Evolutionary conservation across 1,284 basidiomycete species (phyloP), one percentile per base, ranked within the genome.

Genomic region (Cutaneotrichosporon cutaneum): DNA sequence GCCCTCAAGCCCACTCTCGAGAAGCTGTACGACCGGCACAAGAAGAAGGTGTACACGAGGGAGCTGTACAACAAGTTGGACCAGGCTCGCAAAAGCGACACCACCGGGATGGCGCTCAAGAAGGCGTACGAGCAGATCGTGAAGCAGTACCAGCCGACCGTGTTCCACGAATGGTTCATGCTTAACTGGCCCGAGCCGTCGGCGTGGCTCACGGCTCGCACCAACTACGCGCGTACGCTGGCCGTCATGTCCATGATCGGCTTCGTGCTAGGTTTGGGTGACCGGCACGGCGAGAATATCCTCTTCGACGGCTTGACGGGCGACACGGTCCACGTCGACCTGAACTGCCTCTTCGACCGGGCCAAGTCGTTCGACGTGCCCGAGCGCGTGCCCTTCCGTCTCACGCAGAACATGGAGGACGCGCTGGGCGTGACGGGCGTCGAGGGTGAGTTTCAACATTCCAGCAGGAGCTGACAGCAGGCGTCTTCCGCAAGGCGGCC

Each of bases 201-300:
- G 0, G 90, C 91, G 0, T 99, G 96, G 96, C 83, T 99, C 32
- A 86, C 89, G 3, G 91, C 90, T 73, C 87, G 96, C 27, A 81
- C 92, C 63, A 85, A 88, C 3, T 99, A 95, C 74, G 88, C 87
- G 16, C 85, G 95, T 48, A 98, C 96, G 0, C 85, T 90, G 0
- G 96, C 96, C 0, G 96, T 99, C 54, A 99, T 98, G 90, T 96
- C 92, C 4, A 99, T 99, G 90, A 92, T 99, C 27, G 96, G 96
- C 22, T 96, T 92, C 70, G 95, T 99, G 36, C 82, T 99, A 10
- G 96, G 94, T 13, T 83, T 99, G n/a, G 96, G 96, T 14, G 96
- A 99, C 78, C 86, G 96, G 51, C 96, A 99, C 76, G 88, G 90
- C 70, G 96, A 99, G 80, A 99, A 99, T 74, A 97, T 99, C 54